Percentiles rank a stretch among this genome's conserved stretches.
Evolutionary conservation across 768 basidiomycete species (phyloP).

Genomic region (Royoungia palumana): DNA sequence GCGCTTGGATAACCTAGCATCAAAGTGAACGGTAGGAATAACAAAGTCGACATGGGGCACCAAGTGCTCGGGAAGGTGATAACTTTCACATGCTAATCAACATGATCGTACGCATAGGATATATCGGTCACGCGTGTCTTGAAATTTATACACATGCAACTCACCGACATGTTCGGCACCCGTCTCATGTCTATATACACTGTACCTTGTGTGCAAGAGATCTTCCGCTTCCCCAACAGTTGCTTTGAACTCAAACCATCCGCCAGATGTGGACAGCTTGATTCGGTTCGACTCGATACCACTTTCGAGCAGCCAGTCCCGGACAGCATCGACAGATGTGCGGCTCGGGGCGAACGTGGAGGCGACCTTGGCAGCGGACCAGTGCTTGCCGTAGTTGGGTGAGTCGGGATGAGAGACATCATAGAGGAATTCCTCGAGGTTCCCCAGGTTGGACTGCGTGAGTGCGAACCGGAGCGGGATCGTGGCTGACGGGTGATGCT

Average conservation of each 20-base stretch:
- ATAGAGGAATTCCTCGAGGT: slow-evolving; percentile 40
- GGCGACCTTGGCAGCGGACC: slow-evolving; percentile 38
- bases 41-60: slow-evolving; percentile 42
- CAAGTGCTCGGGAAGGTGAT: slow-evolving; percentile 40
- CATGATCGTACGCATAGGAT: background rate
- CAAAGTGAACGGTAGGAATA: slow-evolving; percentile 45
- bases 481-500: slow-evolving; percentile 28
- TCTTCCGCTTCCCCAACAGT: slow-evolving; percentile 43
- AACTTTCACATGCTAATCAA: slow-evolving; percentile 36
- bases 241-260: slow-evolving; percentile 41
- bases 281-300: slow-evolving; percentile 38
- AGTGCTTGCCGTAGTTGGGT: slow-evolving; percentile 44
- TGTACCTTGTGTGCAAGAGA: slow-evolving; percentile 41
- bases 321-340: slow-evolving; percentile 36
- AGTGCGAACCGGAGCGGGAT: slow-evolving; percentile 48
- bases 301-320: slow-evolving; percentile 37
- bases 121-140: too few relatives aligned
- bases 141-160: slow-evolving; percentile 1
- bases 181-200: slow-evolving; percentile 40
- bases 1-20: slow-evolving; percentile 25
- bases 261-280: slow-evolving; percentile 29
- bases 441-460: slow-evolving; percentile 38
- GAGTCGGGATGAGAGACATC: slow-evolving; percentile 45
- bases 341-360: slow-evolving; percentile 41
- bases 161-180: slow-evolving; percentile 38